Evolutionary conservation across 345 rosid species (phyloP).

Genomic region (Eucalyptus fibrosa): DNA sequence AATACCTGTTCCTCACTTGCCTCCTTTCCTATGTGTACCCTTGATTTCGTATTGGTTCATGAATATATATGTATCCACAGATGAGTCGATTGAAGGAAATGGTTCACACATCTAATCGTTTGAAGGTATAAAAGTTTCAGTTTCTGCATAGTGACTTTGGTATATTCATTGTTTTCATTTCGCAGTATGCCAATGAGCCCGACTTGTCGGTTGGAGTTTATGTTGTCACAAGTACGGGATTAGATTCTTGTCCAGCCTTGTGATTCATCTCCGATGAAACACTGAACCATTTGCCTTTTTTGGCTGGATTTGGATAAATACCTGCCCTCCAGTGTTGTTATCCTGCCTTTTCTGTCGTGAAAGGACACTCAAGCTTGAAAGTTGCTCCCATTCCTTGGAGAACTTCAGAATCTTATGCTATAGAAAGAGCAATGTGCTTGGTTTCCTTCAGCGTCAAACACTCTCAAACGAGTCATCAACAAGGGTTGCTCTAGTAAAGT

Average conservation of each 20-base stretch:
- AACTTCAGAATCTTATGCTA: not conserved
- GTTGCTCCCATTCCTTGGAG: not conserved
- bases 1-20: not conserved
- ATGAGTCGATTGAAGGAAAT: not conserved
- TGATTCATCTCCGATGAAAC: not conserved
- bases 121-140: not conserved
- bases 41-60: not conserved
- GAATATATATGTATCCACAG: not conserved
- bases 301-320: not conserved
- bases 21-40: not conserved
- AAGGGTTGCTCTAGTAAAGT: not conserved
- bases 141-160: not conserved
- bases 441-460: not conserved
- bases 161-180: not conserved
- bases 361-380: not conserved
- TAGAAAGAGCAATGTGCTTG: not conserved
- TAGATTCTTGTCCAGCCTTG: not conserved
- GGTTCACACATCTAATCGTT: not conserved
- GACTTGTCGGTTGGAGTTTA: not conserved
- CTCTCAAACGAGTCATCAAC: not conserved
- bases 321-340: not conserved
- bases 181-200: not conserved
- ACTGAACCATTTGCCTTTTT: not conserved
- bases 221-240: not conserved
- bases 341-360: not conserved